Percentiles rank a stretch among this genome's conserved stretches.
Evolutionary conservation across 805 yeast species (phyloP).

Genomic region (Saccharomycopsis babjevae): DNA sequence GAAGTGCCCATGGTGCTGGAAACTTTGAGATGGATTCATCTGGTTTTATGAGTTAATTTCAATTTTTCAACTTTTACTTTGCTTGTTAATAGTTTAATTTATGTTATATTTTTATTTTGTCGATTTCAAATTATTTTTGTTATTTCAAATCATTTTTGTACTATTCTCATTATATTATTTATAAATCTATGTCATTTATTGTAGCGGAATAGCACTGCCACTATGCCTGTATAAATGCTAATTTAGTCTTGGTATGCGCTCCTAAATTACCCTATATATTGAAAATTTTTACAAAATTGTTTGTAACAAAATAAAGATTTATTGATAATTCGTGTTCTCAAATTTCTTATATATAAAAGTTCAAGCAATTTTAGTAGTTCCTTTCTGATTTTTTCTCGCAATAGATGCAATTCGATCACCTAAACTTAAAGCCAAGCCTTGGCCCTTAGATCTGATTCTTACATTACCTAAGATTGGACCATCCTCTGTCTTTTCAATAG

Average conservation of each 20-base stretch:
- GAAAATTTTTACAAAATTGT: background rate
- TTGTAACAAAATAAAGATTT: background rate
- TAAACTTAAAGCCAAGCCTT: constrained; percentile 87
- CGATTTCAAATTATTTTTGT: background rate
- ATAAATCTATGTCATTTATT: too few relatives aligned
- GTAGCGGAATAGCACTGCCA: too few relatives aligned
- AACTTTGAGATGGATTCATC: constrained; percentile 2
- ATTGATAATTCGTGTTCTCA: background rate
- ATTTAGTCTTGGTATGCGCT: too few relatives aligned
- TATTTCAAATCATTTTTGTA: background rate
- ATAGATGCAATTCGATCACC: constrained; percentile 90
- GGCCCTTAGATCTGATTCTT: constrained; percentile 94
- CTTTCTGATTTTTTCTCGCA: constrained; percentile 38
- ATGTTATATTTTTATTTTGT: background rate
- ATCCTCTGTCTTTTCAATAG: constrained; percentile 70
- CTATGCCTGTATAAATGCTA: too few relatives aligned
- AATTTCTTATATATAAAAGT: background rate
- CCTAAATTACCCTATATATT: too few relatives aligned
- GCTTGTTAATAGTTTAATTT: background rate
- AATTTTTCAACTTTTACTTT: background rate
- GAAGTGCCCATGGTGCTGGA: background rate
- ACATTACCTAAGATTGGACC: constrained; percentile 88
- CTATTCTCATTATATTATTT: background rate
- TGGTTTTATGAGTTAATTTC: constrained; percentile 5
- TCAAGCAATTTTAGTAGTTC: background rate